Evolutionary conservation across 805 yeast species (phyloP), one percentile per base, ranked within the genome.

Genomic region (Wickerhamiella kurtzmanii): DNA sequence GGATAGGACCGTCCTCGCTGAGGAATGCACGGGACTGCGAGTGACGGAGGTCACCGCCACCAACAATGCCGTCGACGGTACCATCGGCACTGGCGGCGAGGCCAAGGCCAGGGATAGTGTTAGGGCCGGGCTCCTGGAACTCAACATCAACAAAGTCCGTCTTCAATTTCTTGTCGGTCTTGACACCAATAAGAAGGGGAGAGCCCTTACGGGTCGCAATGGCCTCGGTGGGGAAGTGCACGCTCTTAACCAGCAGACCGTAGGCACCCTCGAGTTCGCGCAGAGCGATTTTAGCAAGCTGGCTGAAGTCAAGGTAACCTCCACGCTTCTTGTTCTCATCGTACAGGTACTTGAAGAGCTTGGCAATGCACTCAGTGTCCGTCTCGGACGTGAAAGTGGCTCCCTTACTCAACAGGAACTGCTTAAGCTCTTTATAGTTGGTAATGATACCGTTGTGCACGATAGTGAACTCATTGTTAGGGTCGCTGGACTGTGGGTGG

Each of bases 391-490:
- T 88, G 64, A 92, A 92, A 49, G 65, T 65, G 63, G 74, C 80
- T 48, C 97, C 97, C 66, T 87, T 86, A 51, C 81, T 71, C 44
- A 67, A 61, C 58, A 92, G 74, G 62, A 92, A 75, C 44, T 89
- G 83, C 64, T 82, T 85, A 63, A 92, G 77, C 59, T 84, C 96
- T 61, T 88, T 77, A 72, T 81, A 89, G 68, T 92, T 92, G 58
- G 98, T 92, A 66, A 92, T 86, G 64, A 92, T 92, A 73, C 99
- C 99, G 60, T 92, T 92, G 72, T 92, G 99, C 45, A 92, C 97
- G 53, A 92, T 80, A 40, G 85, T 77, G 59, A 92, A 92, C 65
- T 88, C 95, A 57, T 82, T 81, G 41, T 67, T 66, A 8, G 76
- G 74, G 64, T 86, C 98, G 1, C 96, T 85, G 54, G 89, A 72